Percentiles rank a stretch among this genome's conserved stretches.
phyloP scores from a whole-genome alignment of 2,329 filamentous ascomycete genomes.

The Aureobasidium pullulans region DNA sequence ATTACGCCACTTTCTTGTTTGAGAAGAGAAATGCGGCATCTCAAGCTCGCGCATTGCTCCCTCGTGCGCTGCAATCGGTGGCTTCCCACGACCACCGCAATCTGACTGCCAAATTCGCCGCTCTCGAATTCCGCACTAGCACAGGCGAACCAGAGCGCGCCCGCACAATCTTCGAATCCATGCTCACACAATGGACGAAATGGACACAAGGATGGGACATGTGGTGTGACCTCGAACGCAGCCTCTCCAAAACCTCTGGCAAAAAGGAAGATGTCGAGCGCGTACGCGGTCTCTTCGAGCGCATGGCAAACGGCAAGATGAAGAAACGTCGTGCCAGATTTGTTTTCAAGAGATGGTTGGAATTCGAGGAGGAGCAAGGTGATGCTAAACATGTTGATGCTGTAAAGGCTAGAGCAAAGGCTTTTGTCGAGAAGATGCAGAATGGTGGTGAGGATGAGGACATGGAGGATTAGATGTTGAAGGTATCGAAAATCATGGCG shows the following conservation, averaged over 20 bases:
- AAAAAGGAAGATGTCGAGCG: constrained; percentile 55
- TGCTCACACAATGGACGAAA: constrained; percentile 79
- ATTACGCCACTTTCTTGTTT: constrained; percentile 91
- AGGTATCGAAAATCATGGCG: background rate
- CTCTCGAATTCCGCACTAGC: constrained; percentile 71
- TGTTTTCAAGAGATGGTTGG: constrained; percentile 87
- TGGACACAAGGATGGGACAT: constrained; percentile 90
- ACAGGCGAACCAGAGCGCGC: constrained; percentile 83
- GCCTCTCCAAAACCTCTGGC: constrained; percentile 40
- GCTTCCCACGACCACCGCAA: constrained; percentile 61
- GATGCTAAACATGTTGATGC: constrained; percentile 62
- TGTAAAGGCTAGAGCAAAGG: constrained; percentile 62
- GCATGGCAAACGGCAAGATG: constrained; percentile 57
- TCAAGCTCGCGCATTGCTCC: constrained; percentile 69
- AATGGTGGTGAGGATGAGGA: constrained; percentile 24
- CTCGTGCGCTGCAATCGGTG: constrained; percentile 78
- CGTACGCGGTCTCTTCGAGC: constrained; percentile 59
- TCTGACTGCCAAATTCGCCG: constrained; percentile 80
- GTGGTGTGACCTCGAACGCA: constrained; percentile 72
- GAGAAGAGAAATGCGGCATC: constrained; percentile 61
- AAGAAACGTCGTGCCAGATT: constrained; percentile 77
- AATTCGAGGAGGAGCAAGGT: constrained; percentile 70
- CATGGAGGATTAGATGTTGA: constrained; percentile 9
- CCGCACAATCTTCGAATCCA: constrained; percentile 85
- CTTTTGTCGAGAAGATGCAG: constrained; percentile 54